These are phyloP conservation scores for Ustilago crameri DNA, from an alignment of 1,284 basidiomycete species.

Conservation along the genomic window DNA sequence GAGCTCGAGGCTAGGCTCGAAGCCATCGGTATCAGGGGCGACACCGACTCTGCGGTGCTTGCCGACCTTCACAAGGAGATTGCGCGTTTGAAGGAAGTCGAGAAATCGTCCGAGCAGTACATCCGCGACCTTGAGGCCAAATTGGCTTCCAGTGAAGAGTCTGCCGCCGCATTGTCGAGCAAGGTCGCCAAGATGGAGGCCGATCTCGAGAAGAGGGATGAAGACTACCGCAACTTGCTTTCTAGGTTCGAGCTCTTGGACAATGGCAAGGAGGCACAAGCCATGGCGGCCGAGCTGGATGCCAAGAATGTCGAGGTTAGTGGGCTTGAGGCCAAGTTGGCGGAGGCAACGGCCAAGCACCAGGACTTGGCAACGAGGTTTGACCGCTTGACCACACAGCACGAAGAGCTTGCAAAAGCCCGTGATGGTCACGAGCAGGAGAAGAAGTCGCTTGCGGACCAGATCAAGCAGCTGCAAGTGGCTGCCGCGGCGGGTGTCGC, in stretches of 20 bases:
- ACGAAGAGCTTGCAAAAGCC: conserved; percentile 19
- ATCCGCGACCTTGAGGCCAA: conserved; percentile 89
- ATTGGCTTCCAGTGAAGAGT: conserved; percentile 81
- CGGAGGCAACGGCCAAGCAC: conserved; percentile 28
- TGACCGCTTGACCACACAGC: conserved; percentile 27
- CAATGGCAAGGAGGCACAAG: conserved; percentile 67
- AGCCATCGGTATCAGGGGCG: conserved; percentile 79
- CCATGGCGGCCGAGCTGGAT: conserved; percentile 77
- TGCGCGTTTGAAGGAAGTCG: conserved; percentile 79
- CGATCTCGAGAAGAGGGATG: conserved; percentile 79
- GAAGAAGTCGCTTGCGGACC: conserved; percentile 27
- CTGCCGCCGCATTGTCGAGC: conserved; percentile 76
- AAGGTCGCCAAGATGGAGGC: conserved; percentile 81
- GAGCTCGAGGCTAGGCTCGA: conserved; percentile 92
- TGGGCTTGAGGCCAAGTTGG: conserved; percentile 75
- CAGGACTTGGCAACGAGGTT: conserved; percentile 24
- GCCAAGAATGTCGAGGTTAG: conserved; percentile 79
- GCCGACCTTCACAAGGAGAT: conserved; percentile 86
- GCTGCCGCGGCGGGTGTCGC: conserved; percentile 28
- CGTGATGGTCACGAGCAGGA: conserved; percentile 31
- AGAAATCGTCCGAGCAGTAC: conserved; percentile 79
- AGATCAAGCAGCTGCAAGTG: conserved; percentile 41
- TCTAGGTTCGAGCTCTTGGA: conserved; percentile 77
- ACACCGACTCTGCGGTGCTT: conserved; percentile 80
- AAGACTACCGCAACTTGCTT: conserved; percentile 77